Evolutionary conservation across 257 asterid species (phyloP).

Genomic region (Apocynum venetum): DNA sequence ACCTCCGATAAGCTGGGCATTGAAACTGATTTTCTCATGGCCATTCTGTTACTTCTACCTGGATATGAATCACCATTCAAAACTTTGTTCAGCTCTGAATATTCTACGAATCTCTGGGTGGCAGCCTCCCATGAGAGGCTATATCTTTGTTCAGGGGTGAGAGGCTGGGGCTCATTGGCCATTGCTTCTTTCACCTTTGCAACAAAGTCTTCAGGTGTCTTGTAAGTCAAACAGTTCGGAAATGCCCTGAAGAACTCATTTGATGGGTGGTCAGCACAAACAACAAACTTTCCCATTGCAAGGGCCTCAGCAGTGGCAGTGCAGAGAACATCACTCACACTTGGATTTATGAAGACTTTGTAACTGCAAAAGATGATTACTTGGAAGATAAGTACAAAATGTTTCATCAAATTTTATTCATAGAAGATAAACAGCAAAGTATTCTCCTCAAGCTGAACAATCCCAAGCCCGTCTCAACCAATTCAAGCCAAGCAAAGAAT

Average conservation of each 20-base stretch:
- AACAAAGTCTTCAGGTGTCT: constrained; percentile 84
- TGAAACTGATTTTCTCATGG: constrained; percentile 52
- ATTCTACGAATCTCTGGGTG: constrained; percentile 82
- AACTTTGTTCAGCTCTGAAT: constrained; percentile 73
- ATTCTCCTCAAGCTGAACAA: neutral
- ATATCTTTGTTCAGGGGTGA: constrained; percentile 73
- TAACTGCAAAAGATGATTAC: constrained; percentile 52
- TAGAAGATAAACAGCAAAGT: neutral
- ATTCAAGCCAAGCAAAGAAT: neutral
- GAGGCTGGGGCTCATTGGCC: constrained; percentile 82
- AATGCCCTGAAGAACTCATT: constrained; percentile 90
- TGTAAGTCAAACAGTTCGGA: constrained; percentile 90
- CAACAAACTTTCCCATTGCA: constrained; percentile 97
- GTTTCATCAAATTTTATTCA: neutral
- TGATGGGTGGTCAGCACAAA: constrained; percentile 96
- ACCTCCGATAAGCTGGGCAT: constrained; percentile 59
- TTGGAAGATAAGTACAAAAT: constrained; percentile 3
- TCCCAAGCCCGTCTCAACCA: neutral
- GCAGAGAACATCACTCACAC: constrained; percentile 96
- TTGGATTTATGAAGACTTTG: constrained; percentile 92
- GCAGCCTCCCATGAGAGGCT: constrained; percentile 99
- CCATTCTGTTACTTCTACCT: constrained; percentile 25
- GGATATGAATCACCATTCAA: constrained; percentile 27
- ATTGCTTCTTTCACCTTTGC: constrained; percentile 87
- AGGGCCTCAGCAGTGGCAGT: constrained; percentile 99